These are phyloP conservation scores for Brettanomyces nanus DNA, from an alignment of 805 yeast genomes.

Conservation along the genomic window DNA sequence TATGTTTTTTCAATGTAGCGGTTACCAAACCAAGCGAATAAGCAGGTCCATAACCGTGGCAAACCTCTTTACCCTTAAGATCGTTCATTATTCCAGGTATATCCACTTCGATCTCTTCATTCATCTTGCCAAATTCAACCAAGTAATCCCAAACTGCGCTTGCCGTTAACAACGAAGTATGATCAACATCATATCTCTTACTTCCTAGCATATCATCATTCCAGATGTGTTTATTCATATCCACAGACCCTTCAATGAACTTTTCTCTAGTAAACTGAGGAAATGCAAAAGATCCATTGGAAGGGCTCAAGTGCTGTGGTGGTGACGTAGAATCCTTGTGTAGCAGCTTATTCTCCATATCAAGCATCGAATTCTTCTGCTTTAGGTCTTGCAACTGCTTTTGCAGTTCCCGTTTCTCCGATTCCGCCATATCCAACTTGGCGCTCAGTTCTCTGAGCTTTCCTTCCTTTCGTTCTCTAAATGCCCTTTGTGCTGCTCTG, in stretches of 20 bases:
- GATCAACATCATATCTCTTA: slow-evolving; percentile 19
- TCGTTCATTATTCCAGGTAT: slow-evolving; percentile 47
- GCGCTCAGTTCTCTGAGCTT: slow-evolving; percentile 59
- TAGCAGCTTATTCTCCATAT: slow-evolving; percentile 55
- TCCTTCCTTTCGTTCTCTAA: slow-evolving; percentile 72
- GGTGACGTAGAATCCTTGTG: slow-evolving; percentile 22
- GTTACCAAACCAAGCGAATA: slow-evolving; percentile 41
- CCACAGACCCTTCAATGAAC: slow-evolving; percentile 18
- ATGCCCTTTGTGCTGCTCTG: slow-evolving; percentile 83
- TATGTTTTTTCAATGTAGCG: slow-evolving; percentile 22
- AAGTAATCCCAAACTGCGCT: slow-evolving; percentile 83
- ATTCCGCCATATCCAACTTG: slow-evolving; percentile 49
- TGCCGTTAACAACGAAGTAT: slow-evolving; percentile 49
- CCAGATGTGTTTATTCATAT: slow-evolving; percentile 9
- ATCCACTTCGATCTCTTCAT: slow-evolving; percentile 44
- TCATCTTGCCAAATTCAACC: slow-evolving; percentile 37
- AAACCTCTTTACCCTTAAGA: slow-evolving; percentile 60
- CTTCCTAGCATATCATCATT: slow-evolving; percentile 1
- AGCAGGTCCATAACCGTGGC: slow-evolving; percentile 78
- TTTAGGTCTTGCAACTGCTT: slow-evolving; percentile 35
- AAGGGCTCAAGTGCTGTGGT: background rate
- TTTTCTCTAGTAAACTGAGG: slow-evolving; percentile 21
- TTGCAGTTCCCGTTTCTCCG: slow-evolving; percentile 31
- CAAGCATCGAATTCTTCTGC: slow-evolving; percentile 46
- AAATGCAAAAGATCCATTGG: slow-evolving; percentile 12